Percentiles rank a stretch among this genome's conserved stretches.
These are phyloP conservation scores for Lactifluus piperatus DNA, from an alignment of 768 basidiomycete genomes.

Conservation along the genomic window DNA sequence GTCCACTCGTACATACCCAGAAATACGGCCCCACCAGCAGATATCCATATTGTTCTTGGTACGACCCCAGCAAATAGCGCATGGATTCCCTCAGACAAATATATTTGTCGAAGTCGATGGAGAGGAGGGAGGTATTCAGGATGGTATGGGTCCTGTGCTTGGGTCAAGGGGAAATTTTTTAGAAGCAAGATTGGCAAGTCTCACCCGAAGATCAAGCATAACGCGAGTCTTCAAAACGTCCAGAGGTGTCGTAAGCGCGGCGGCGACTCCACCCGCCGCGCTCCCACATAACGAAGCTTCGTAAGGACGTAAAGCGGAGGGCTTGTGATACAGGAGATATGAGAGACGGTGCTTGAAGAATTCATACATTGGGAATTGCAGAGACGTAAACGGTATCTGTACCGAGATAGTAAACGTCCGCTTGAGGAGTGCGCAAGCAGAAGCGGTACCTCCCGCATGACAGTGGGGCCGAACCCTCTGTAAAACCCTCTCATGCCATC, in stretches of 20 bases:
- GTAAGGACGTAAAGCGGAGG: conserved; percentile 43
- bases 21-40: conserved; percentile 93
- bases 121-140: conserved; percentile 46
- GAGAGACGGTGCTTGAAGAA: conserved; percentile 66
- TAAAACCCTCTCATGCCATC: conserved; percentile 79
- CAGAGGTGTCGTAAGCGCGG: conserved; percentile 85
- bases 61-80: conserved; percentile 83
- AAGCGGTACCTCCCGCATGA: conserved; percentile 51
- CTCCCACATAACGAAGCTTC: conserved; percentile 87
- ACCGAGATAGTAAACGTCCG: background rate
- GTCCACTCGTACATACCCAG: conserved; percentile 90
- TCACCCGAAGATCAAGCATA: conserved; percentile 85
- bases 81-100: conserved; percentile 53
- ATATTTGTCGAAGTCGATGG: conserved; percentile 56
- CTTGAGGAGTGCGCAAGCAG: background rate
- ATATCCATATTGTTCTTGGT: conserved; percentile 94
- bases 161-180: background rate
- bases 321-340: conserved; percentile 40
- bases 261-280: conserved; percentile 84
- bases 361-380: conserved; percentile 96
- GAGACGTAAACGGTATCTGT: conserved; percentile 91
- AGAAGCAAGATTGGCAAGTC: conserved; percentile 18
- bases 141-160: conserved; percentile 39
- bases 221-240: conserved; percentile 96
- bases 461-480: conserved; percentile 75